Conservation (phyloP, 345 rosid genomes). For the Theobroma cacao region DNA sequence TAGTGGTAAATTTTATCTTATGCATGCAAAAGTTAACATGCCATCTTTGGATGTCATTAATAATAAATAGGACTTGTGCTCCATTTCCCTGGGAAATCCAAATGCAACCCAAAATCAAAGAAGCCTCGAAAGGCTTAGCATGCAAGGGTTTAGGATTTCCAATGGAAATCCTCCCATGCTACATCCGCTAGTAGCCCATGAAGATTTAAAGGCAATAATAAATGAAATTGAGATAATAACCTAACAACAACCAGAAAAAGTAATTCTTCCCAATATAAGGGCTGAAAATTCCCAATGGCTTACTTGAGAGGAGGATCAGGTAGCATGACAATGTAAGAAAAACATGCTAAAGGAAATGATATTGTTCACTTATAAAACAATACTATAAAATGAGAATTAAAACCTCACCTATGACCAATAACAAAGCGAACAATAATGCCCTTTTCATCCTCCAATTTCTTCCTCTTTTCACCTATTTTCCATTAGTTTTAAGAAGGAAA, state of each 20-base stretch:
- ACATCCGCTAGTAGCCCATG: neutral
- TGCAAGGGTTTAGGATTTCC: too few relatives aligned
- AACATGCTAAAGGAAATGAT: neutral
- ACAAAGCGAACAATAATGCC: slow-evolving; percentile 86
- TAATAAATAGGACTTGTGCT: too few relatives aligned
- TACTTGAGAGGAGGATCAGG: neutral
- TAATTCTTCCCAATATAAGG: neutral
- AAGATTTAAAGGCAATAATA: neutral
- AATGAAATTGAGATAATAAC: neutral
- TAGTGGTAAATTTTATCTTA: too few relatives aligned
- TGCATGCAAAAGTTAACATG: too few relatives aligned
- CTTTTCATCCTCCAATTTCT: slow-evolving; percentile 87
- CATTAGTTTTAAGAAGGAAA: slow-evolving; percentile 8
- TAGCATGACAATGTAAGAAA: neutral
- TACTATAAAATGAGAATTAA: neutral
- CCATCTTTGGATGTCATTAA: too few relatives aligned
- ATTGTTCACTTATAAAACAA: neutral
- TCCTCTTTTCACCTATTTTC: slow-evolving; percentile 74
- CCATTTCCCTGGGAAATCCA: too few relatives aligned
- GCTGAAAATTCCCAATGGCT: neutral
- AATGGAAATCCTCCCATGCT: neutral
- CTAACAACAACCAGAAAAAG: neutral
- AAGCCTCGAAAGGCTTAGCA: too few relatives aligned
- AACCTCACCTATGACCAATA: slow-evolving; percentile 78
- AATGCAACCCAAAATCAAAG: too few relatives aligned